Evolutionary conservation across 1,284 basidiomycete genomes (phyloP).

Genomic region (Termitomyces sp.): DNA sequence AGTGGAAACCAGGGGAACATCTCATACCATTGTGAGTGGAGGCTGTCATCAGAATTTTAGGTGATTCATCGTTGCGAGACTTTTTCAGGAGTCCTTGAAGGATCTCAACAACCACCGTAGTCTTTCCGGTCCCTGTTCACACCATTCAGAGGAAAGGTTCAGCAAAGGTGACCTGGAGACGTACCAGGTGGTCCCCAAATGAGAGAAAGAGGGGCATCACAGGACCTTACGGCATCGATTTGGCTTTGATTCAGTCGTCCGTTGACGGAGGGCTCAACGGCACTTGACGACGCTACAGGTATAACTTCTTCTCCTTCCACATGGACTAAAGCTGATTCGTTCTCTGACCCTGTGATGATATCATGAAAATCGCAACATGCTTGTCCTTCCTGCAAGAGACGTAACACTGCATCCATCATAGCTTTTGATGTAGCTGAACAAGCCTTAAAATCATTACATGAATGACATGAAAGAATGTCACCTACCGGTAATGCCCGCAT

Average conservation of each 20-base stretch:
- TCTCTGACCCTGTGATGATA: constrained; percentile 33
- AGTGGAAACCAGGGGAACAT: background rate
- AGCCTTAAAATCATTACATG: background rate
- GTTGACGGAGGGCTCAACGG: background rate
- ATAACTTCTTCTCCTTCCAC: background rate
- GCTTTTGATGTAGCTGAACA: constrained; percentile 50
- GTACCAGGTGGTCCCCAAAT: constrained; percentile 66
- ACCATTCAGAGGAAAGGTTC: background rate
- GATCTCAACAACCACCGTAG: constrained; percentile 60
- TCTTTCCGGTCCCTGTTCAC: constrained; percentile 57
- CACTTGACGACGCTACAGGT: background rate
- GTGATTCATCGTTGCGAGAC: constrained; percentile 21
- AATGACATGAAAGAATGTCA: background rate
- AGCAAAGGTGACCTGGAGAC: constrained; percentile 1
- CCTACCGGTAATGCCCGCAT: constrained; percentile 53
- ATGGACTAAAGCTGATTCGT: background rate
- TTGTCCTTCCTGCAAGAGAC: constrained; percentile 36
- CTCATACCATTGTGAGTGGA: constrained; percentile 58
- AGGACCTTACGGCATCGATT: constrained; percentile 39
- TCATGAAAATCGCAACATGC: constrained; percentile 47
- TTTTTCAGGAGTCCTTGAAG: constrained; percentile 40
- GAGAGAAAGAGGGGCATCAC: constrained; percentile 39
- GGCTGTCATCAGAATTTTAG: constrained; percentile 59
- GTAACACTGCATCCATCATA: constrained; percentile 55
- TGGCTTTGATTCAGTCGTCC: constrained; percentile 50